Evolutionary conservation across 2,329 filamentous ascomycete species (phyloP).

Genomic region (Xylariales sp.): DNA sequence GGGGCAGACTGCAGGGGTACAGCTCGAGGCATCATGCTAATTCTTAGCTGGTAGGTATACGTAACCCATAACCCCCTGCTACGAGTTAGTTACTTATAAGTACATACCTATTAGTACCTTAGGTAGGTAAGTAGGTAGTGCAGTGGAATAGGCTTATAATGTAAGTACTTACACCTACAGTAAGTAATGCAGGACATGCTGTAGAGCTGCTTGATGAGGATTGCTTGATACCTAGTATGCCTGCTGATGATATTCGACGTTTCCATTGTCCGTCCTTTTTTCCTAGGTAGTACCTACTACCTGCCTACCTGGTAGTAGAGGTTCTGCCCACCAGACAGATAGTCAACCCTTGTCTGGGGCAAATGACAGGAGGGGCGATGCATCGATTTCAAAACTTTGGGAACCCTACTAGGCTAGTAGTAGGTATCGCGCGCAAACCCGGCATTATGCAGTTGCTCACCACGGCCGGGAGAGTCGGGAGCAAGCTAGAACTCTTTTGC

Average conservation of each 20-base stretch:
- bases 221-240: too few relatives aligned
- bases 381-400: slow-evolving; percentile 24
- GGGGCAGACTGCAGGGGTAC: slow-evolving; percentile 31
- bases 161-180: too few relatives aligned
- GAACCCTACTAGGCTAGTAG: slow-evolving; percentile 21
- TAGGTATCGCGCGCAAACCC: background rate
- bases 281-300: too few relatives aligned
- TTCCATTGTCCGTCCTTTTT: too few relatives aligned
- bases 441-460: background rate
- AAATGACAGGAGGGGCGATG: slow-evolving; percentile 34
- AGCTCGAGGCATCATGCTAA: slow-evolving; percentile 10
- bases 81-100: background rate
- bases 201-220: too few relatives aligned
- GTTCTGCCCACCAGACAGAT: too few relatives aligned
- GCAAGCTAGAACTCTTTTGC: slow-evolving; percentile 13
- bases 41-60: slow-evolving; percentile 2
- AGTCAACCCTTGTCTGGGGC: slow-evolving; percentile 19
- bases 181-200: too few relatives aligned
- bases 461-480: slow-evolving; percentile 25
- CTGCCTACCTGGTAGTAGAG: too few relatives aligned
- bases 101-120: too few relatives aligned
- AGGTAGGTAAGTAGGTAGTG: too few relatives aligned
- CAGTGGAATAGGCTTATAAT: too few relatives aligned
- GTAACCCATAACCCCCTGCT: background rate
- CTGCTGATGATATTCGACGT: too few relatives aligned